Evolutionary conservation across 2,329 filamentous ascomycete species (phyloP), one percentile per base, ranked within the genome.

Genomic region (Phialocephala subalpina): DNA sequence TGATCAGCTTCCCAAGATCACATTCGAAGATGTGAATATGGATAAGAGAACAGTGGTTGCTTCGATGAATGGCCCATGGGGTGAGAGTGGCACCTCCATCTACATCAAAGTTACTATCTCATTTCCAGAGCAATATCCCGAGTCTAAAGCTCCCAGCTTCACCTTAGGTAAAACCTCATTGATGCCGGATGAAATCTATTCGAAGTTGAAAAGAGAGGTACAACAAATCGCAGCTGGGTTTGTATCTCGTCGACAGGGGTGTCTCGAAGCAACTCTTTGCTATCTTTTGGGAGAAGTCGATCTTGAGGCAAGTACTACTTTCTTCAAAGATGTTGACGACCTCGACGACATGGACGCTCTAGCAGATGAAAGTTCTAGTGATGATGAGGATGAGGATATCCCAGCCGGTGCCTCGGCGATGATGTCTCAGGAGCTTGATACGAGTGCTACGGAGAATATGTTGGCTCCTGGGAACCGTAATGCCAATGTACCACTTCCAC

Each of bases 361-460:
- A 40, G 84, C 82, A 35, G 91, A 92, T 64, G 93, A 96, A 70
- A 95, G 92, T 70, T 97, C 93, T 2, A 97, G 92, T 73, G 91
- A 93, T 68, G 91, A 93, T 67, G 92, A 94, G 70, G 92, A 94
- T 57, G 80, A 79, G 14, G 70, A 77, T 68, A 76, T 77, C 53
- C 75, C 75, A 33, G 69, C 74, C n/a, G 74, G 74, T 49, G 71
- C 73, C 36, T 77, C 75, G 9, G 84, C 83, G 14, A 84, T 85
- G 62, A 86, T 90, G 84, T 89, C 87, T 7, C 87, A 89, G 69
- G 87, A 90, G 69, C 79, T 90, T 25, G 83, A 82, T 52, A 81
- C 83, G 9, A 87, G 84, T 66, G 81, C 80, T 25, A 80, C 82
- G 3, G 86, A 86, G 52, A 83, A 82, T 4, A 83, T 84, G 2